These are phyloP conservation scores for Fusarium lyarnte DNA, from an alignment of 2,329 filamentous ascomycete species.

Conservation along the genomic window DNA sequence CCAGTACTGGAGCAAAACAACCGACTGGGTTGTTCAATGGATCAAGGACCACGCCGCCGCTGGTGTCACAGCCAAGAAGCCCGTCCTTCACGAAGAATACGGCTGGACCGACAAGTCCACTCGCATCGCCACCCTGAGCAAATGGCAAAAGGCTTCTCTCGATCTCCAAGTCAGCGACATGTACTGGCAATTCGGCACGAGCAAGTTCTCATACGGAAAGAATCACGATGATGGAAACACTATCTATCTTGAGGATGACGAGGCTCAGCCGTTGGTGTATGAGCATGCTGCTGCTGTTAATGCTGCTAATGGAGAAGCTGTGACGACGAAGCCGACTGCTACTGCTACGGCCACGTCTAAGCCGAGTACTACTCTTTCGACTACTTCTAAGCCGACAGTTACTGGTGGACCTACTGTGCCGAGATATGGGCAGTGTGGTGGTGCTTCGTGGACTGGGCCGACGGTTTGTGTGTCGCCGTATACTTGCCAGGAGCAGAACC, in stretches of 20 bases:
- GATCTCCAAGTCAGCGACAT: constrained; percentile 61
- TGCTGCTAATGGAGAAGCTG: constrained; percentile 46
- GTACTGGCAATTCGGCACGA: constrained; percentile 66
- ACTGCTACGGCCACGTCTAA: not conserved
- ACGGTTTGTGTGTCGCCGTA: constrained; percentile 10
- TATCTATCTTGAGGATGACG: constrained; percentile 61
- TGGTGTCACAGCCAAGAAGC: constrained; percentile 54
- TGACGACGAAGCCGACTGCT: not conserved
- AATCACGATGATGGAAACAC: constrained; percentile 68
- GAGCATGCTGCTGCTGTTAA: constrained; percentile 55
- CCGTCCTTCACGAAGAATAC: constrained; percentile 55
- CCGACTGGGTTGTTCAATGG: constrained; percentile 63
- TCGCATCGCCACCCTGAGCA: constrained; percentile 55
- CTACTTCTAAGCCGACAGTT: constrained; percentile 15
- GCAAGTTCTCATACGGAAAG: constrained; percentile 60
- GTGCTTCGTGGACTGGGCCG: constrained; percentile 24
- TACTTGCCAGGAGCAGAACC: constrained; percentile 27
- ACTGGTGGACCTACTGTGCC: constrained; percentile 10
- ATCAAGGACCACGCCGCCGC: constrained; percentile 62
- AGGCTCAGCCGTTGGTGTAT: constrained; percentile 56
- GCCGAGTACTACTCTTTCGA: constrained; percentile 1
- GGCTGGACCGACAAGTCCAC: constrained; percentile 55
- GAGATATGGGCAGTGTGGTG: constrained; percentile 27
- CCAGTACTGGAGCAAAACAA: constrained; percentile 64
- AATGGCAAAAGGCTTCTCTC: constrained; percentile 61